These are phyloP conservation scores for Penicillium polonicum DNA, from an alignment of 2,329 filamentous ascomycete species.

Conservation along the genomic window DNA sequence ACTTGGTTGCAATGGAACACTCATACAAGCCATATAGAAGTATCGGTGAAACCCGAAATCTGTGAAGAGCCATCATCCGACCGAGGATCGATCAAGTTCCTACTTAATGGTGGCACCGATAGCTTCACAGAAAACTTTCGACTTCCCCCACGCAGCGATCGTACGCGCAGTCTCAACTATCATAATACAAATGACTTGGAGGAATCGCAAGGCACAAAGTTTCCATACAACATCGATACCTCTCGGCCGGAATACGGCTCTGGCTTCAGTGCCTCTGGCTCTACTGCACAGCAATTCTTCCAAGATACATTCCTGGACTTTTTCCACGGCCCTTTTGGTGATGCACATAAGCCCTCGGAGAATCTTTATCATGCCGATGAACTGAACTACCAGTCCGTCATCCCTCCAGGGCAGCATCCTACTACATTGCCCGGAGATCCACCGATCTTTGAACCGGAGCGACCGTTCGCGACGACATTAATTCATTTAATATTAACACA, in stretches of 20 bases:
- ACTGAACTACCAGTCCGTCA: constrained; percentile 18
- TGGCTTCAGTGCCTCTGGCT: constrained; percentile 27
- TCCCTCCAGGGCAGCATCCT: constrained; percentile 21
- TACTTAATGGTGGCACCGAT: constrained; percentile 47
- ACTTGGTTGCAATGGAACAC: background rate
- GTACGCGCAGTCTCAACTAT: constrained; percentile 37
- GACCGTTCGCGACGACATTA: constrained; percentile 39
- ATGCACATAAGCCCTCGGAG: constrained; percentile 25
- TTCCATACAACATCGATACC: constrained; percentile 17
- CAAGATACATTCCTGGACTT: constrained; percentile 40
- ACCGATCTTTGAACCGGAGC: constrained; percentile 37
- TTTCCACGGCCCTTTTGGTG: constrained; percentile 39
- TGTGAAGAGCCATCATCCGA: constrained; percentile 36
- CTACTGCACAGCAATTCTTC: constrained; percentile 30
- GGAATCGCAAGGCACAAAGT: constrained; percentile 20
- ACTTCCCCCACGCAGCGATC: constrained; percentile 43
- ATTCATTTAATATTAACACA: constrained; percentile 43
- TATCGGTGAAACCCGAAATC: constrained; percentile 28
- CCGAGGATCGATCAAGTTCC: constrained; percentile 48
- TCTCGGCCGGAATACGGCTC: constrained; percentile 19
- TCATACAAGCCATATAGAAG: constrained; percentile 6
- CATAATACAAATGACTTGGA: constrained; percentile 33
- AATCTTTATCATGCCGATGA: constrained; percentile 21
- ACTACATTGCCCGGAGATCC: constrained; percentile 21
- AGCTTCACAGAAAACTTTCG: constrained; percentile 48